phyloP scores from a whole-genome alignment of 331 rosid species.

The Quercus lobata region DNA sequence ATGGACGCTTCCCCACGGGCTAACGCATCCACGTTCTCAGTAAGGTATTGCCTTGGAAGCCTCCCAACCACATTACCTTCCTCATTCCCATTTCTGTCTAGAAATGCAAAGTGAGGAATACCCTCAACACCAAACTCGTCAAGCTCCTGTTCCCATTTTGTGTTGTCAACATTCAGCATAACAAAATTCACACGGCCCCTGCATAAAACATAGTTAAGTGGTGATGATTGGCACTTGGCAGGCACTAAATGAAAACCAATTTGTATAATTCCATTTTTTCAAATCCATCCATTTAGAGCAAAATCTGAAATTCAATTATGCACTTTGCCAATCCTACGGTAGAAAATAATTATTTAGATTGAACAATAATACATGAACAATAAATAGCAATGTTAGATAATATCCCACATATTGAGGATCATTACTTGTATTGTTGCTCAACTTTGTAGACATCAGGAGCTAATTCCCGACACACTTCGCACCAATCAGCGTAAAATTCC shows the following conservation, averaged over 20 bases:
- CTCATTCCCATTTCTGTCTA: constrained; percentile 80
- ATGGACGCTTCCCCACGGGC: constrained; percentile 67
- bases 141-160: constrained; percentile 98
- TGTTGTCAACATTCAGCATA: constrained; percentile 92
- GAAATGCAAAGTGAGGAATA: constrained; percentile 92
- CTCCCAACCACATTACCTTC: constrained; percentile 93
- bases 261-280: background rate
- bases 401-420: constrained; percentile 2
- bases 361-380: background rate
- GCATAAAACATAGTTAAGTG: background rate
- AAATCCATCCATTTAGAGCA: background rate
- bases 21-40: constrained; percentile 84
- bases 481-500: constrained; percentile 99
- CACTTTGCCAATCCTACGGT: background rate
- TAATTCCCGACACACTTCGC: constrained; percentile 93
- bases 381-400: background rate
- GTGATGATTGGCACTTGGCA: background rate
- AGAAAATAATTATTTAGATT: background rate
- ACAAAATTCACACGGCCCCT: constrained; percentile 88
- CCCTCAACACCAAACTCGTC: constrained; percentile 99
- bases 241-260: background rate
- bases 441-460: constrained; percentile 94
- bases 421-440: constrained; percentile 91
- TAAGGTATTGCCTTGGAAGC: constrained; percentile 73
- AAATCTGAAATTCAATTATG: background rate